A percentile compares a stretch with the other conserved stretches of the same genome.
phyloP scores from a whole-genome alignment of 208 protist genomes.

The Trypanosoma avium region DNA sequence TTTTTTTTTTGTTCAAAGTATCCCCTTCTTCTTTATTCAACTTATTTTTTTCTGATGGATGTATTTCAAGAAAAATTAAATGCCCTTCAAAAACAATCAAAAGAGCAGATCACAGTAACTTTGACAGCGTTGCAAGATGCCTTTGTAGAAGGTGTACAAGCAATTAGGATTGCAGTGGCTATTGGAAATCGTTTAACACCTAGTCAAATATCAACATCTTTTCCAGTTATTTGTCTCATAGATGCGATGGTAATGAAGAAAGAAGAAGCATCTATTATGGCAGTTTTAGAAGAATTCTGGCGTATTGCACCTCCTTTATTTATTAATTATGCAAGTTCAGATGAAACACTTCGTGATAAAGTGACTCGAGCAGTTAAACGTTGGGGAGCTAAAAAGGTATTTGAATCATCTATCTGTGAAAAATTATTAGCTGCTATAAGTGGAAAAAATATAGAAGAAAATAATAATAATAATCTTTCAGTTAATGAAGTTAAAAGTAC shows the following conservation, averaged over 20 bases:
- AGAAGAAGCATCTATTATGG: constrained; percentile 11
- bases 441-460: constrained; percentile 14
- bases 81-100: constrained; percentile 58
- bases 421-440: constrained; percentile 36
- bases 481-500: background rate
- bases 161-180: constrained; percentile 53
- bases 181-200: constrained; percentile 66
- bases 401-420: constrained; percentile 28
- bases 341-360: constrained; percentile 52
- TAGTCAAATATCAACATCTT: constrained; percentile 42
- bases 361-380: constrained; percentile 48
- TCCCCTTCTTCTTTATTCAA: background rate
- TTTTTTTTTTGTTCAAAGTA: constrained; percentile 1
- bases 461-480: background rate
- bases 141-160: constrained; percentile 24
- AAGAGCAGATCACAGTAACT: constrained; percentile 57
- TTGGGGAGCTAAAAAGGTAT: constrained; percentile 46
- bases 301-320: constrained; percentile 35
- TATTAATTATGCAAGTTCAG: constrained; percentile 26
- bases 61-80: constrained; percentile 43
- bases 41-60: constrained; percentile 40
- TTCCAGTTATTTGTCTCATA: constrained; percentile 71
- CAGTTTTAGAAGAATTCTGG: constrained; percentile 63
- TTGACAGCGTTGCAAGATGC: constrained; percentile 15
- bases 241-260: constrained; percentile 45